Conservation (phyloP, 768 basidiomycete species). For the Pulveroboletus sp. region DNA sequence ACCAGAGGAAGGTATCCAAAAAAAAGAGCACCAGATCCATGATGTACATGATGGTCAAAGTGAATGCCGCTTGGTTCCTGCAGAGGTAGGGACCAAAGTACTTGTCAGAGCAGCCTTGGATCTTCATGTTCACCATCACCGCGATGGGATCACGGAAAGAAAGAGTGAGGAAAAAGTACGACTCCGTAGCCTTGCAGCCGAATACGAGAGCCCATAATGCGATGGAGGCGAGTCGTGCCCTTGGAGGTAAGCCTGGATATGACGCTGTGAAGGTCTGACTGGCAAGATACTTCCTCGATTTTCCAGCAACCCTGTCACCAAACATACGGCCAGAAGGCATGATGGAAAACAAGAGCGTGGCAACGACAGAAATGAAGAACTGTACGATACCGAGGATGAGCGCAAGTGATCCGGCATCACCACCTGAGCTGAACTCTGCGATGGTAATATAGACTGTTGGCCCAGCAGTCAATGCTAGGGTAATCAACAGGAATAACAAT, state of each 20-base stretch:
- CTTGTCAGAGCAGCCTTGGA: constrained; percentile 85
- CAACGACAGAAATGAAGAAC: constrained; percentile 87
- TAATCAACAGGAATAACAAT: constrained; percentile 82
- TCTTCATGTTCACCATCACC: constrained; percentile 96
- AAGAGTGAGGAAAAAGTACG: constrained; percentile 95
- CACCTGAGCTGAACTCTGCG: constrained; percentile 56
- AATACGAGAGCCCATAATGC: constrained; percentile 90
- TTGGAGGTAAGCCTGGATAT: constrained; percentile 66
- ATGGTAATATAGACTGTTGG: constrained; percentile 95
- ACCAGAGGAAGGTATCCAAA: constrained; percentile 99
- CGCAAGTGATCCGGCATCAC: constrained; percentile 64
- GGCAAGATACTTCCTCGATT: constrained; percentile 94
- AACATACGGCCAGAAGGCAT: constrained; percentile 99
- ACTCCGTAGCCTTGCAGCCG: constrained; percentile 93
- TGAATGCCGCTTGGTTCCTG: constrained; percentile 90
- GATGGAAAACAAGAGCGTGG: constrained; percentile 81
- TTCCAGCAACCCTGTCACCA: constrained; percentile 93
- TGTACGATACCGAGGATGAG: constrained; percentile 95
- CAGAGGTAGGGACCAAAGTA: constrained; percentile 83
- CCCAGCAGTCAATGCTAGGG: constrained; percentile 84
- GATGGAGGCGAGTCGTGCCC: constrained; percentile 73
- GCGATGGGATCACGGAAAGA: constrained; percentile 91
- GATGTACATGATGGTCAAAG: constrained; percentile 95
- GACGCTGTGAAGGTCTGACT: constrained; percentile 98
- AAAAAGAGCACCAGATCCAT: constrained; percentile 98